A percentile compares a stretch with the other conserved stretches of the same genome.
These are phyloP conservation scores for Didymella lethalis DNA, from an alignment of 2,329 filamentous ascomycete genomes.

Conservation along the genomic window DNA sequence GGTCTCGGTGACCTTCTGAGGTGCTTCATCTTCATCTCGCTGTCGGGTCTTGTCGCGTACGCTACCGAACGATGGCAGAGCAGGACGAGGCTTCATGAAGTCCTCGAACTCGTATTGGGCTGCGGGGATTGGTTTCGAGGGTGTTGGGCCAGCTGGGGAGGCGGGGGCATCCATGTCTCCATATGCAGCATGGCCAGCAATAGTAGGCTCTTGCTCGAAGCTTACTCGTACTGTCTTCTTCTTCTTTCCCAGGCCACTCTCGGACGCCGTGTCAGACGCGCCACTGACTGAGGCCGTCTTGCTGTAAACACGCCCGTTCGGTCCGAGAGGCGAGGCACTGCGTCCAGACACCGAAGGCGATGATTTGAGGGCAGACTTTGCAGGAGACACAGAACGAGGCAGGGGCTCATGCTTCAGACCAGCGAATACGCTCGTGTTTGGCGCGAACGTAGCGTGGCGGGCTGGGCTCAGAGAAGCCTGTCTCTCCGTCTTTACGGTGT, in stretches of 20 bases:
- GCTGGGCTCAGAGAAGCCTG: conserved; percentile 66
- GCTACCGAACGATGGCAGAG: conserved; percentile 77
- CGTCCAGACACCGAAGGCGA: conserved; percentile 62
- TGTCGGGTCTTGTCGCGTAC: conserved; percentile 69
- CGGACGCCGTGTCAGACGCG: conserved; percentile 64
- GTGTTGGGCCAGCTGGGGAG: conserved; percentile 33
- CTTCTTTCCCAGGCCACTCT: conserved; percentile 47
- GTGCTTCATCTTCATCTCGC: conserved; percentile 55
- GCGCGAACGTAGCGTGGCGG: conserved; percentile 72
- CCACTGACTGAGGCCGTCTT: conserved; percentile 58
- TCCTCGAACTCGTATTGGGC: conserved; percentile 68
- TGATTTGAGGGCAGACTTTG: conserved; percentile 78
- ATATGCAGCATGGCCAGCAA: conserved; percentile 59
- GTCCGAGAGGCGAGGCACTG: conserved; percentile 55
- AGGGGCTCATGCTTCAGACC: conserved; percentile 73
- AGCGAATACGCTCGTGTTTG: conserved; percentile 60
- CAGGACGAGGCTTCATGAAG: conserved; percentile 76
- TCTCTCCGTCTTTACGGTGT: conserved; percentile 37
- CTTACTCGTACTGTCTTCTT: conserved; percentile 76
- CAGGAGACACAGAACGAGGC: conserved; percentile 74
- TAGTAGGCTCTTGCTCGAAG: conserved; percentile 74
- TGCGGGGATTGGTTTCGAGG: conserved; percentile 55
- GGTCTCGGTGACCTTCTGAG: conserved; percentile 62
- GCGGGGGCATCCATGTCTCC: conserved; percentile 30
- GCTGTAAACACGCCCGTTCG: conserved; percentile 60